Conservation (phyloP, 1,139 yeast species). For the Nadsonia commutata region DNA sequence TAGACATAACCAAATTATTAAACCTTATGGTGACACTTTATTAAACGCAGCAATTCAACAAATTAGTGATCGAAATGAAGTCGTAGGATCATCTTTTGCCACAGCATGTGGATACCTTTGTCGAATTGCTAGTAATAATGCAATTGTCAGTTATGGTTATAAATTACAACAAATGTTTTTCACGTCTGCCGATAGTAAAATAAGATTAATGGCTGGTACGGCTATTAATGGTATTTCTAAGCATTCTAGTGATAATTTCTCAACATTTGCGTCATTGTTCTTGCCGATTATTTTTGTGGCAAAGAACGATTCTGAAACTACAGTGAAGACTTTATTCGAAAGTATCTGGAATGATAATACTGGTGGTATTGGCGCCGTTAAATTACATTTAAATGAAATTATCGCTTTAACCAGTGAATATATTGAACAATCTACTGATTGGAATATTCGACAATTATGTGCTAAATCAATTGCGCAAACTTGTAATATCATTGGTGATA, state of each 20-base stretch:
- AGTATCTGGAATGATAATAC: conserved; percentile 72
- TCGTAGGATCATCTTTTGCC: conserved; percentile 66
- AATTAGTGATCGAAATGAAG: conserved; percentile 53
- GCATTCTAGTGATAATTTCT: conserved; percentile 58
- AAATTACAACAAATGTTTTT: conserved; percentile 46
- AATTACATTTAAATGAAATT: conserved; percentile 62
- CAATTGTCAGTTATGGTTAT: conserved; percentile 40
- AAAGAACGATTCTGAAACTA: conserved; percentile 44
- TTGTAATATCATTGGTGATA: conserved; percentile 24
- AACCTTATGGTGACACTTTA: conserved; percentile 49
- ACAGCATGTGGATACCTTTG: conserved; percentile 69
- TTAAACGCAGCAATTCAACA: conserved; percentile 43
- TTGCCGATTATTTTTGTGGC: conserved; percentile 74
- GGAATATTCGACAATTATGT: conserved; percentile 52
- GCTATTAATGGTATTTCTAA: conserved; percentile 58
- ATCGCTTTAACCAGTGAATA: conserved; percentile 31
- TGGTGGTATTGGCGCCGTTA: conserved; percentile 56
- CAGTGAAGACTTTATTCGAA: conserved; percentile 36
- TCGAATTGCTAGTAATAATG: conserved; percentile 42
- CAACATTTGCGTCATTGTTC: conserved; percentile 45
- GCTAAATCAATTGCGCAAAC: conserved; percentile 58
- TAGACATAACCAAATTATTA: conserved; percentile 38
- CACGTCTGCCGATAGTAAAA: conserved; percentile 25
- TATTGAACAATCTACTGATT: conserved; percentile 43
- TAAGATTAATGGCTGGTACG: conserved; percentile 38